Conservation (phyloP, 345 rosid species). For the Lepidium didymum region DNA sequence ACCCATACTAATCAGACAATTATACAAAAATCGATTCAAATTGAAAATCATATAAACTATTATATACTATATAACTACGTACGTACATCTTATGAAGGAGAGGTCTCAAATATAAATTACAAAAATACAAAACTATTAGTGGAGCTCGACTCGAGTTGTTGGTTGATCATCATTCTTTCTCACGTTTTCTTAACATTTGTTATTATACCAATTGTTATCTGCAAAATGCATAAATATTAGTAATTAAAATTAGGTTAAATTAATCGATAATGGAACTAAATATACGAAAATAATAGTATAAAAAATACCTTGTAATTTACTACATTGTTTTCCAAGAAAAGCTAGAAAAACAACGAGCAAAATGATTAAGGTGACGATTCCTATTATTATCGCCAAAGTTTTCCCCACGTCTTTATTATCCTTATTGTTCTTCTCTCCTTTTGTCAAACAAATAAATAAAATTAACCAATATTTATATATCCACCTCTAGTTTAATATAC, state of each 20-base stretch:
- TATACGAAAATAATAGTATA: not conserved
- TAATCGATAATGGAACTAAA: not conserved
- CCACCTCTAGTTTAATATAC: too few species aligned
- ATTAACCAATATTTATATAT: not conserved
- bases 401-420: constrained; percentile 51
- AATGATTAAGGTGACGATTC: constrained; percentile 65
- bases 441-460: not conserved
- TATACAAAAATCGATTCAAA: constrained; percentile 6
- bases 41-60: not conserved
- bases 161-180: not conserved
- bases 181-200: not conserved
- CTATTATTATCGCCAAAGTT: constrained; percentile 81
- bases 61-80: not conserved
- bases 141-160: constrained; percentile 10
- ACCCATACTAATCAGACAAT: not conserved
- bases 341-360: constrained; percentile 64
- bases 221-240: not conserved
- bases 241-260: not conserved
- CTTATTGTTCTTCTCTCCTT: constrained; percentile 6
- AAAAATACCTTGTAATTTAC: constrained; percentile 46
- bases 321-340: constrained; percentile 50
- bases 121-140: constrained; percentile 9
- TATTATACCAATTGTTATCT: constrained; percentile 13
- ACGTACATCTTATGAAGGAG: constrained; percentile 1
- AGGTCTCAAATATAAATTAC: not conserved